Evolutionary conservation across 805 yeast genomes (phyloP).

Genomic region (Hanseniaspora taiwanica): DNA sequence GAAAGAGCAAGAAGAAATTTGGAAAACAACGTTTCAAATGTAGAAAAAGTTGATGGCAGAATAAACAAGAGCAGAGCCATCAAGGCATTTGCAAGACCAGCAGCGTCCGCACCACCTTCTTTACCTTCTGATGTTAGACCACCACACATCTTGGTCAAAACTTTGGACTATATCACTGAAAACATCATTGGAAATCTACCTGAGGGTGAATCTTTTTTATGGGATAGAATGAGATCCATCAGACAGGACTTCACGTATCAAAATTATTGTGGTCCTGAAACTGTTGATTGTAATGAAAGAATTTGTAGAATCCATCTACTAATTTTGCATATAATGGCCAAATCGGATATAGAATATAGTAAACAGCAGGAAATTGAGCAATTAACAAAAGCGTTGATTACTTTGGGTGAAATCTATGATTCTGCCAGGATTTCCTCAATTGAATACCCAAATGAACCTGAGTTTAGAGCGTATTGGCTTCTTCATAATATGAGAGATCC

Average conservation of each 20-base stretch:
- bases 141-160: conserved; percentile 53
- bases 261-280: conserved; percentile 86
- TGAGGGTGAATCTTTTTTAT: conserved; percentile 74
- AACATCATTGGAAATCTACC: conserved; percentile 57
- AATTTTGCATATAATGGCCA: conserved; percentile 78
- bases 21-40: conserved; percentile 71
- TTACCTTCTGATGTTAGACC: conserved; percentile 96
- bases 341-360: conserved; percentile 56
- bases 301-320: conserved; percentile 81
- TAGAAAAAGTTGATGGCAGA: conserved; percentile 57
- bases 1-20: conserved; percentile 80
- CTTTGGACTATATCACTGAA: conserved; percentile 61
- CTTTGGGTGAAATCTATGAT: conserved; percentile 74
- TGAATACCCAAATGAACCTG: conserved; percentile 72
- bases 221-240: conserved; percentile 96
- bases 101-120: conserved; percentile 97
- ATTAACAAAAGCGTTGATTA: conserved; percentile 78
- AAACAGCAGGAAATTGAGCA: conserved; percentile 95
- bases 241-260: conserved; percentile 96
- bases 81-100: conserved; percentile 91
- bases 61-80: conserved; percentile 54
- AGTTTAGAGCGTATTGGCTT: conserved; percentile 79
- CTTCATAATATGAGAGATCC: conserved; percentile 72
- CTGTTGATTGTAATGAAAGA: conserved; percentile 81
- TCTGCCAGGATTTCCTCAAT: conserved; percentile 65